Conservation (phyloP, 768 basidiomycete species). For the Holtermannia corniformis region DNA sequence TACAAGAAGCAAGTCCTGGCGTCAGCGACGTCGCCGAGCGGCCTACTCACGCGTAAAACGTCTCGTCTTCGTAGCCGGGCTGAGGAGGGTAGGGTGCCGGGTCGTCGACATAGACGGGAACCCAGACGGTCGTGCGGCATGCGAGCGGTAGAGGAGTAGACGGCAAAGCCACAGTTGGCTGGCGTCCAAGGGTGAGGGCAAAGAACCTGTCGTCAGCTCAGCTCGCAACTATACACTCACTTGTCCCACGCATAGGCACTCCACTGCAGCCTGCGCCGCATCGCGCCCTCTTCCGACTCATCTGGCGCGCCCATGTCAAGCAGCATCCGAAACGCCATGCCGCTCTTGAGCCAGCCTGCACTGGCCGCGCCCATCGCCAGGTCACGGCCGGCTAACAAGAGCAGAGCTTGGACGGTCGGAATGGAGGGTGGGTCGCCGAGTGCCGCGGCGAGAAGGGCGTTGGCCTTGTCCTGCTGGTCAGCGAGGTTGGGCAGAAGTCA, state of each 20-base stretch:
- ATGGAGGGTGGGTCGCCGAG: not conserved
- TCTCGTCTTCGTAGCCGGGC: not conserved
- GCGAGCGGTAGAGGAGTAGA: too few species aligned
- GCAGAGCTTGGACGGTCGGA: constrained; percentile 3
- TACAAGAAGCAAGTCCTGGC: too few species aligned
- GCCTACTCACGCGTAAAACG: too few species aligned
- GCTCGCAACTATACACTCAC: not conserved
- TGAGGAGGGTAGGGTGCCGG: too few species aligned
- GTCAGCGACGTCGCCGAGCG: too few species aligned
- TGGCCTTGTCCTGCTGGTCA: constrained; percentile 2
- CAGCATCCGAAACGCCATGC: constrained; percentile 8
- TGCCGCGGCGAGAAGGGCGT: not conserved
- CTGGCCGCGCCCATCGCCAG: not conserved
- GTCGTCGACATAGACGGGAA: too few species aligned
- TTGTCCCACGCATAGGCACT: constrained; percentile 8
- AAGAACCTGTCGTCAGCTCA: constrained; percentile 2
- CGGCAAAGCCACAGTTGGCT: constrained; percentile 3
- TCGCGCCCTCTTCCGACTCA: not conserved
- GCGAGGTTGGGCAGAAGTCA: too few species aligned
- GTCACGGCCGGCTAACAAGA: constrained; percentile 2
- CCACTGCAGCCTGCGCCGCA: constrained; percentile 3
- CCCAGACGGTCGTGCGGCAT: too few species aligned
- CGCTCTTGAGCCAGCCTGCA: constrained; percentile 3
- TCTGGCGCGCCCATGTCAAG: not conserved
- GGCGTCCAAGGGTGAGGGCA: constrained; percentile 3